These are phyloP conservation scores for Hymenoscyphus albidus DNA, from an alignment of 2,329 filamentous ascomycete genomes.

Conservation along the genomic window DNA sequence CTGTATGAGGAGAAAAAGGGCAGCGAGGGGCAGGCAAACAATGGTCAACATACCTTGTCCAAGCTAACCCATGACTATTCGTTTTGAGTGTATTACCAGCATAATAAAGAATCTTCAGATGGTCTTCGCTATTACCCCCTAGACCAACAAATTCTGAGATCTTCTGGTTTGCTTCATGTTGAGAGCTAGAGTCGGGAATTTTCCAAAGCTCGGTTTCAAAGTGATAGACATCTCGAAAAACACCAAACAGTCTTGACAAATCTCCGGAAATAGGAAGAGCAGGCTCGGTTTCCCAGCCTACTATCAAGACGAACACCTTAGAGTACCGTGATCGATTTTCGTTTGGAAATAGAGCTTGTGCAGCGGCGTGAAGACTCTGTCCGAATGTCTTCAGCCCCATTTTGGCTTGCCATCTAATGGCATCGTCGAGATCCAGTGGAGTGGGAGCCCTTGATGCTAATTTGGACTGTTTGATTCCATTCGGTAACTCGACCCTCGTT, in stretches of 20 bases:
- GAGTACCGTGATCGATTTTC: conserved; percentile 17
- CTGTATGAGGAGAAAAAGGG: neutral
- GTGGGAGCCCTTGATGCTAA: neutral
- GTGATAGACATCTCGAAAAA: conserved; percentile 23
- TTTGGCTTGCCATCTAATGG: conserved; percentile 21
- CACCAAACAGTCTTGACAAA: conserved; percentile 16
- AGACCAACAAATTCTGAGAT: conserved; percentile 19
- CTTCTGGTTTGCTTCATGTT: conserved; percentile 16
- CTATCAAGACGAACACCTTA: conserved; percentile 25
- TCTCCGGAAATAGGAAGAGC: conserved; percentile 16
- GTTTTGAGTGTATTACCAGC: conserved; percentile 18
- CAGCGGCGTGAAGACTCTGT: conserved; percentile 23
- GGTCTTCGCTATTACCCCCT: conserved; percentile 18
- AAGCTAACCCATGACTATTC: conserved; percentile 16
- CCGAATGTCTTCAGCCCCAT: conserved; percentile 23
- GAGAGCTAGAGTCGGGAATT: conserved; percentile 19
- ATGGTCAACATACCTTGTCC: conserved; percentile 19
- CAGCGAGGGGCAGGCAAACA: neutral
- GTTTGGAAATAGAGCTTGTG: conserved; percentile 24
- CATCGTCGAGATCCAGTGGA: conserved; percentile 15
- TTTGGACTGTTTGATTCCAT: conserved; percentile 2
- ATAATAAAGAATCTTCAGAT: conserved; percentile 29
- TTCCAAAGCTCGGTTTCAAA: conserved; percentile 25
- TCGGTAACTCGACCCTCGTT: conserved; percentile 14
- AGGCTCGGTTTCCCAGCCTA: conserved; percentile 22